Evolutionary conservation across 345 rosid genomes (phyloP).

Genomic region (Toxicodendron radicans): DNA sequence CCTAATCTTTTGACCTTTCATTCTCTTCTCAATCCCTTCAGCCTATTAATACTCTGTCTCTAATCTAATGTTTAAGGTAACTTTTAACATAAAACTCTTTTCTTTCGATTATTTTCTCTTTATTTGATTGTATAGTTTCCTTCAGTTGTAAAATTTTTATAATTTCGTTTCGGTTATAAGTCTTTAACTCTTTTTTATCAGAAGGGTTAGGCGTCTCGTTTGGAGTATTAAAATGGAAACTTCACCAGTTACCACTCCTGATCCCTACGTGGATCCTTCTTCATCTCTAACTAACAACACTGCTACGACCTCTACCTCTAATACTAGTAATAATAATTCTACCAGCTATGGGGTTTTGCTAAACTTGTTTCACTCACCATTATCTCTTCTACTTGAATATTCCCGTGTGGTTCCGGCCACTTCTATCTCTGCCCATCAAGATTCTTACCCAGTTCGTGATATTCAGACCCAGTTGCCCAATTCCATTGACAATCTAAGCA

Average conservation of each 20-base stretch:
- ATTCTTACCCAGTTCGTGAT: conserved; percentile 8
- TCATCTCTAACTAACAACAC: background rate
- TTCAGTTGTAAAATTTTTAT: background rate
- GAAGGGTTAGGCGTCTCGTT: background rate
- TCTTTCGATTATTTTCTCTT: background rate
- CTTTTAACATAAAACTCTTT: background rate
- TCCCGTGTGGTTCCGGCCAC: conserved; percentile 27
- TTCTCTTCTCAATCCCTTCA: background rate
- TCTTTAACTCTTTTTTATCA: no score
- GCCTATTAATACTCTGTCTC: background rate
- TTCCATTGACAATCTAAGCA: conserved; percentile 7
- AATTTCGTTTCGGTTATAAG: background rate
- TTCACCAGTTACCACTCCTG: background rate
- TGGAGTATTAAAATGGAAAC: conserved; percentile 16
- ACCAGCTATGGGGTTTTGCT: conserved; percentile 31
- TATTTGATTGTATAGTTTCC: no score
- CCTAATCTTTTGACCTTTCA: background rate
- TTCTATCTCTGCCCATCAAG: background rate
- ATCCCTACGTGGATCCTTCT: background rate
- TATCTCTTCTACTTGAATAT: conserved; percentile 36
- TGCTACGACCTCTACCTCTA: background rate
- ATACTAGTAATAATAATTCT: background rate
- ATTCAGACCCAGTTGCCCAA: conserved; percentile 20
- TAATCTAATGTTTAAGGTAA: background rate
- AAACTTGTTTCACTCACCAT: conserved; percentile 32